phyloP scores from a whole-genome alignment of 2,329 filamentous ascomycete species.

The Microcyclospora pomicola region DNA sequence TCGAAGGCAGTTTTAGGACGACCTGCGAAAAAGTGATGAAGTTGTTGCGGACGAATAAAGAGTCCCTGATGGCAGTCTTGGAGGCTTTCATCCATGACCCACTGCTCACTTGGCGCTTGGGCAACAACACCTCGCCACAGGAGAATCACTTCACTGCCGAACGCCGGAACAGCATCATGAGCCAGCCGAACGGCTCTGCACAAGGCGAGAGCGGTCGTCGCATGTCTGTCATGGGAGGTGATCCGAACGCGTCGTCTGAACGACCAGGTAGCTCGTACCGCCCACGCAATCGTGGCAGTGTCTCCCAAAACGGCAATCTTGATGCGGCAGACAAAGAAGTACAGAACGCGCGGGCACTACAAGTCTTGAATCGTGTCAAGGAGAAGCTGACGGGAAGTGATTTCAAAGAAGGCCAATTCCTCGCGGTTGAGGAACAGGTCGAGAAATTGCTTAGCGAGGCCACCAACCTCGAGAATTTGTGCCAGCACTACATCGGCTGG shows the following conservation, averaged over 20 bases:
- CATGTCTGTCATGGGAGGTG: constrained; percentile 19
- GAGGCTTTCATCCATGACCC: constrained; percentile 99
- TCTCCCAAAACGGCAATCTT: constrained; percentile 19
- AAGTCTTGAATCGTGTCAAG: constrained; percentile 80
- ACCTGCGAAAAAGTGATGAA: constrained; percentile 98
- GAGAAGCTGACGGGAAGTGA: constrained; percentile 92
- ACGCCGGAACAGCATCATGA: constrained; percentile 46
- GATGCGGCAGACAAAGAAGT: constrained; percentile 48
- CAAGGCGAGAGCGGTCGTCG: constrained; percentile 12
- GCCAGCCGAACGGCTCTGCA: constrained; percentile 17
- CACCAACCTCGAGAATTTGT: constrained; percentile 92
- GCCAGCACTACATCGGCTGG: constrained; percentile 98
- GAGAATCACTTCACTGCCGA: constrained; percentile 47
- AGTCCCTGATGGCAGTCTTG: constrained; percentile 93
- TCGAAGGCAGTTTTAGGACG: constrained; percentile 94
- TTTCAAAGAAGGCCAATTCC: constrained; percentile 74
- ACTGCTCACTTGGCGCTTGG: constrained; percentile 90
- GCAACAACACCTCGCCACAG: constrained; percentile 46
- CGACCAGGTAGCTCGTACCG: constrained; percentile 18
- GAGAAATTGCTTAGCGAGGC: constrained; percentile 91
- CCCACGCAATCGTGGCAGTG: constrained; percentile 15
- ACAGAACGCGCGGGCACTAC: constrained; percentile 83
- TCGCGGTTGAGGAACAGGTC: constrained; percentile 76
- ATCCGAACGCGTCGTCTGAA: constrained; percentile 13
- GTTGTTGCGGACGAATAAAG: constrained; percentile 90